Percentiles rank a stretch among this genome's conserved stretches.
Evolutionary conservation across 805 yeast species (phyloP).

Genomic region (Candida adriatica): DNA sequence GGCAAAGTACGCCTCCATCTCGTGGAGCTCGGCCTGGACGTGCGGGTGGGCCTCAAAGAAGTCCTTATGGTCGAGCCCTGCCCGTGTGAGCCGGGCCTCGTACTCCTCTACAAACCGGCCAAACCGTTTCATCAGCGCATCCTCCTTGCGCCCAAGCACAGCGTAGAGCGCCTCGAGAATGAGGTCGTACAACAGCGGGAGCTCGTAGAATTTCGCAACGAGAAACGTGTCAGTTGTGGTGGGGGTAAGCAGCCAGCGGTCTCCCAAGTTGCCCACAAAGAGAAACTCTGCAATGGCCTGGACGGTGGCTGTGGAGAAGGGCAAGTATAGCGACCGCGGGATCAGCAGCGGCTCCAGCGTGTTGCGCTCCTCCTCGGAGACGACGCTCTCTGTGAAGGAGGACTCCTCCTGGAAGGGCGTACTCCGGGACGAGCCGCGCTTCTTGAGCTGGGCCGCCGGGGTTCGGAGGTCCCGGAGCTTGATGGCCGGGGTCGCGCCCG

Average conservation of each 20-base stretch:
- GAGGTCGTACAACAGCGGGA: constrained; percentile 65
- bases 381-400: constrained; percentile 8
- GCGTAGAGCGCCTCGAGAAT: constrained; percentile 65
- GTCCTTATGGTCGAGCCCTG: constrained; percentile 21
- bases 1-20: constrained; percentile 47
- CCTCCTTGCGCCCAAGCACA: constrained; percentile 62
- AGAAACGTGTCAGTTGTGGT: constrained; percentile 58
- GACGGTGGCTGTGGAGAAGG: constrained; percentile 55
- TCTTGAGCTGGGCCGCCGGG: constrained; percentile 12
- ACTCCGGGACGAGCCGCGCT: constrained; percentile 16
- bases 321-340: constrained; percentile 65
- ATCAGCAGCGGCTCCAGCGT: constrained; percentile 53
- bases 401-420: constrained; percentile 16
- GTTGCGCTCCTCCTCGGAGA: constrained; percentile 13
- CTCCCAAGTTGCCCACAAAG: constrained; percentile 74
- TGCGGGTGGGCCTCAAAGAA: constrained; percentile 24
- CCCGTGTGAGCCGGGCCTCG: constrained; percentile 16
- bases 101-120: constrained; percentile 23
- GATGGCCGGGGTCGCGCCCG: constrained; percentile 1
- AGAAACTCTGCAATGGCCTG: constrained; percentile 65
- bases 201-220: constrained; percentile 57
- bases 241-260: constrained; percentile 66
- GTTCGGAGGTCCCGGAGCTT: constrained; percentile 19
- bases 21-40: constrained; percentile 31
- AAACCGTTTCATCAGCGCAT: constrained; percentile 28